Evolutionary conservation across 2,329 filamentous ascomycete species (phyloP).

Genomic region (Talaromyces islandicus): DNA sequence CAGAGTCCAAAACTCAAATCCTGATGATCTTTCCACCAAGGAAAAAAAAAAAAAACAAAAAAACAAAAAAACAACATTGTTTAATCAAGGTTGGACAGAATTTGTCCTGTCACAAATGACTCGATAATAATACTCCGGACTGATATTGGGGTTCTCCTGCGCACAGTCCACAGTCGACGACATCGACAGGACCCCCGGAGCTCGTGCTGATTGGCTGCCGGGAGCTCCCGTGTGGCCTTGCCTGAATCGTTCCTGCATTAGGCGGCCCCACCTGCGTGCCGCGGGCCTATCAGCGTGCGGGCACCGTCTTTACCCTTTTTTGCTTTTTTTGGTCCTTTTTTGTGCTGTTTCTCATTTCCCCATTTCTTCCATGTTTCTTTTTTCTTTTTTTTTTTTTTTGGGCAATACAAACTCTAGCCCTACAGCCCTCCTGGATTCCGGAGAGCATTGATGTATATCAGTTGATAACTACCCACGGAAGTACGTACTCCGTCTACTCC

Average conservation of each 20-base stretch:
- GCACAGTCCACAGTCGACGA: background rate
- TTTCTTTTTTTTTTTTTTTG: too few species aligned
- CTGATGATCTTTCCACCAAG: too few species aligned
- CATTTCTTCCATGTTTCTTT: background rate
- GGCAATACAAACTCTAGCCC: too few species aligned
- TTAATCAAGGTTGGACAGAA: too few species aligned
- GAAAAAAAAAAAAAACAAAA: background rate
- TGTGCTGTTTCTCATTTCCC: background rate
- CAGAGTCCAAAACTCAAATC: too few species aligned
- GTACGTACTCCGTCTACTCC: too few species aligned
- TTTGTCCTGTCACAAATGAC: too few species aligned
- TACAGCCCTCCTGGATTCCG: too few species aligned
- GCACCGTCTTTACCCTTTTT: background rate
- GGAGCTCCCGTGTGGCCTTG: background rate
- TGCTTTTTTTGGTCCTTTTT: background rate
- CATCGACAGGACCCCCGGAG: background rate
- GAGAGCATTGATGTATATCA: too few species aligned
- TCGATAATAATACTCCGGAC: too few species aligned
- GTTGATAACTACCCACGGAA: too few species aligned
- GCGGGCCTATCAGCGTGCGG: background rate
- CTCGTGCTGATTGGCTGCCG: background rate
- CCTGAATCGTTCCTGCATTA: constrained; percentile 10
- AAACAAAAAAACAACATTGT: background rate
- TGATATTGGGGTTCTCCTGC: background rate
- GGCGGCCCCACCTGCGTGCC: background rate